Percentiles rank a stretch among this genome's conserved stretches.
Evolutionary conservation across 2,329 filamentous ascomycete species (phyloP).

Genomic region (Ramularia collo-cygni): DNA sequence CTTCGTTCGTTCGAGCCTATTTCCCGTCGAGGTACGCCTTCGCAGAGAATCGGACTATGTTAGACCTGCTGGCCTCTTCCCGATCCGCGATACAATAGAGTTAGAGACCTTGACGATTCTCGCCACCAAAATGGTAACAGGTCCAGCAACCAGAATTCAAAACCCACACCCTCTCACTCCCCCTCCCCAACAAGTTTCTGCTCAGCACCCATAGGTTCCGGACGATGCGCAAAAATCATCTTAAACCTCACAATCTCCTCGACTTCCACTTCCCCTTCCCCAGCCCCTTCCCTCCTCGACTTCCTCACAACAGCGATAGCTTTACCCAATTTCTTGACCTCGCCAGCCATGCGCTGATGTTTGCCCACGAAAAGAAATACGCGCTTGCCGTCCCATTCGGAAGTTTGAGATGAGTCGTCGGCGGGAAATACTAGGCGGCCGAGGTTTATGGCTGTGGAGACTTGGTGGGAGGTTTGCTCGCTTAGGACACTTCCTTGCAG

Average conservation of each 20-base stretch:
- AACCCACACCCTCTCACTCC: no score
- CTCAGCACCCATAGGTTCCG: slow-evolving; percentile 63
- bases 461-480: slow-evolving; percentile 38
- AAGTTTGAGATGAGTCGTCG: slow-evolving; percentile 56
- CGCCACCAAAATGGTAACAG: no score
- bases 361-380: slow-evolving; percentile 83
- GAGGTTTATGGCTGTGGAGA: slow-evolving; percentile 43
- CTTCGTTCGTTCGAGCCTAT: no score
- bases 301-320: slow-evolving; percentile 72
- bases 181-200: not conserved
- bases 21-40: no score
- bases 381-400: slow-evolving; percentile 73
- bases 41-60: no score
- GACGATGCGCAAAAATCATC: slow-evolving; percentile 73
- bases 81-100: no score
- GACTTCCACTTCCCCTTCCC: slow-evolving; percentile 61
- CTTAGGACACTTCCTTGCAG: slow-evolving; percentile 87
- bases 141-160: no score
- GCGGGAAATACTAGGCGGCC: slow-evolving; percentile 69
- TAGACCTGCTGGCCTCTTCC: no score
- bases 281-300: slow-evolving; percentile 25
- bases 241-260: slow-evolving; percentile 84
- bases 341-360: slow-evolving; percentile 81
- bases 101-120: no score
- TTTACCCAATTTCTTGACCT: slow-evolving; percentile 77